Evolutionary conservation across 2,329 filamentous ascomycete genomes (phyloP).

Genomic region (Phoma herbarum): DNA sequence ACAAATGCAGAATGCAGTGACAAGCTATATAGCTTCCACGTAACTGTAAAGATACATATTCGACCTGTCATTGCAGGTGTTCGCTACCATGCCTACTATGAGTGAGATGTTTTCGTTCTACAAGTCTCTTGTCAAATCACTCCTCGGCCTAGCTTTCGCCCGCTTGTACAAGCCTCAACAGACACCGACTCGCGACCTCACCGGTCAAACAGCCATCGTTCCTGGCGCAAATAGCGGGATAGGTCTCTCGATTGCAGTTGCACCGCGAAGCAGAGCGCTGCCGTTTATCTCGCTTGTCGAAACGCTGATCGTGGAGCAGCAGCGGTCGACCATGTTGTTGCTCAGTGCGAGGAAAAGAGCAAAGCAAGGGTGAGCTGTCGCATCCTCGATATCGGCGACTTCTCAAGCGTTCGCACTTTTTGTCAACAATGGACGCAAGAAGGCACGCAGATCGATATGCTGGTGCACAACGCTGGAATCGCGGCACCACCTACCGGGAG

Average conservation of each 20-base stretch:
- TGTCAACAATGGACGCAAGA: conserved; percentile 19
- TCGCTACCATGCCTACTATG: background rate
- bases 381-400: conserved; percentile 22
- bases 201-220: conserved; percentile 58
- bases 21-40: background rate
- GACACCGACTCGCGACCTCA: conserved; percentile 35
- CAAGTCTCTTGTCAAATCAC: conserved; percentile 17
- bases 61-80: background rate
- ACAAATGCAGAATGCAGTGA: background rate
- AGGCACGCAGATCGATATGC: conserved; percentile 24
- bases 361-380: conserved; percentile 17
- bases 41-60: background rate
- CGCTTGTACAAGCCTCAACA: conserved; percentile 24
- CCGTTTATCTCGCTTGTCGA: conserved; percentile 28
- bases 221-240: conserved; percentile 63
- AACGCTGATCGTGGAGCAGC: conserved; percentile 22
- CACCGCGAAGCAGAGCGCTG: conserved; percentile 25
- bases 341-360: conserved; percentile 5
- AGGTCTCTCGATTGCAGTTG: conserved; percentile 48
- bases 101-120: conserved; percentile 12
- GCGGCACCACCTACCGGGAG: conserved; percentile 3
- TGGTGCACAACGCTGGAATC: conserved; percentile 32
- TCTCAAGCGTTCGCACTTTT: conserved; percentile 24
- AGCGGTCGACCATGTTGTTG: conserved; percentile 19
- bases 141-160: conserved; percentile 18